Conservation (phyloP, 768 basidiomycete species). For the Tulasnella sp. region DNA sequence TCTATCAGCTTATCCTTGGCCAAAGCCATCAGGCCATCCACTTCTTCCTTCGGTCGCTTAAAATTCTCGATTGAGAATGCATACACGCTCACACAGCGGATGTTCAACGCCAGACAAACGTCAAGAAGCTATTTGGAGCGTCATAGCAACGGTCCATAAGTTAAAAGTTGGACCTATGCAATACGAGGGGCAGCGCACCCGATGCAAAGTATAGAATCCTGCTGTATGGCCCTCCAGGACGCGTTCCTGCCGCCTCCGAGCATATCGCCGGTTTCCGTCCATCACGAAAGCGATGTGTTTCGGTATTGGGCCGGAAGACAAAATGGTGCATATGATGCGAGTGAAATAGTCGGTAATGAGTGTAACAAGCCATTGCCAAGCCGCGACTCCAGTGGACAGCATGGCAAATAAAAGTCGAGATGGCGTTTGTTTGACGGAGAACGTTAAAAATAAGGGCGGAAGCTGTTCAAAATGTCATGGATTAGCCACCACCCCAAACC, state of each 20-base stretch:
- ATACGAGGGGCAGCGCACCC: conserved; percentile 41
- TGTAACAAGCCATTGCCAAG: too few relatives aligned
- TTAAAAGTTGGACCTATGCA: background rate
- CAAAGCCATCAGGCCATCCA: conserved; percentile 77
- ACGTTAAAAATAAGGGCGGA: too few relatives aligned
- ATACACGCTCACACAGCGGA: conserved; percentile 84
- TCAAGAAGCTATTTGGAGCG: conserved; percentile 57
- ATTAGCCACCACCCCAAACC: too few relatives aligned
- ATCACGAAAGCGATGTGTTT: conserved; percentile 89
- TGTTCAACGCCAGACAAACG: conserved; percentile 66
- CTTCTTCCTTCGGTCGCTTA: conserved; percentile 74
- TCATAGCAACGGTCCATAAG: background rate
- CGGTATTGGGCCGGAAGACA: conserved; percentile 78
- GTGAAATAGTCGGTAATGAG: background rate
- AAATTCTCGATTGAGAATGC: conserved; percentile 99
- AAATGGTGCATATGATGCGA: conserved; percentile 48
- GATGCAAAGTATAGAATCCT: conserved; percentile 68
- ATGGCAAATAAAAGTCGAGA: too few relatives aligned
- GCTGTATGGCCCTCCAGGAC: conserved; percentile 71
- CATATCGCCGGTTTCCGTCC: conserved; percentile 94
- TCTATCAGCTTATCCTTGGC: conserved; percentile 69
- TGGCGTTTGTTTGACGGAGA: too few relatives aligned
- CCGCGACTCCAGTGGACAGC: too few relatives aligned
- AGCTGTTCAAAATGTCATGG: too few relatives aligned
- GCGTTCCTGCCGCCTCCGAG: conserved; percentile 45